phyloP scores from a whole-genome alignment of 768 basidiomycete species.

The Mycena amicta region DNA sequence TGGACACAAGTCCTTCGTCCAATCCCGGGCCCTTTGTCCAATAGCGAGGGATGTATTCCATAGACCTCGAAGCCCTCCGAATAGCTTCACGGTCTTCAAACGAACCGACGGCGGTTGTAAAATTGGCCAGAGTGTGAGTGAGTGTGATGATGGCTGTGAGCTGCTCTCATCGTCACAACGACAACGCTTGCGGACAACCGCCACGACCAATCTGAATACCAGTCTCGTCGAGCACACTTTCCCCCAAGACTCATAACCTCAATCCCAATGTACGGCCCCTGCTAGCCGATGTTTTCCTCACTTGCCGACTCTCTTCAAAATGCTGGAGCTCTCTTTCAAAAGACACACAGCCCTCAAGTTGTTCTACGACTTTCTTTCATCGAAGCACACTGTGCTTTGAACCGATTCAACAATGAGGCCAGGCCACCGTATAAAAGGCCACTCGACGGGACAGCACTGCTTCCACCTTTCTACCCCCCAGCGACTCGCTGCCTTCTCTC shows the following conservation, averaged over 20 bases:
- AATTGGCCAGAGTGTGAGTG: conserved; percentile 94
- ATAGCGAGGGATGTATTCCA: conserved; percentile 90
- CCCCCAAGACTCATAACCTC: background rate
- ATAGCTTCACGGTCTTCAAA: conserved; percentile 83
- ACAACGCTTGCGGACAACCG: background rate
- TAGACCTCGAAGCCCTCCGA: conserved; percentile 73
- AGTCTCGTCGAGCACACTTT: background rate
- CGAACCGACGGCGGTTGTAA: conserved; percentile 81
- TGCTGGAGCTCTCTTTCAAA: too few relatives aligned
- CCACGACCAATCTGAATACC: background rate
- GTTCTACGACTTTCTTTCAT: background rate
- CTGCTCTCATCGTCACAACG: conserved; percentile 65
- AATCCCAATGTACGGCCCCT: background rate
- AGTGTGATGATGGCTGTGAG: too few relatives aligned
- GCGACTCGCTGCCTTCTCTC: background rate
- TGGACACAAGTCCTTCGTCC: conserved; percentile 84
- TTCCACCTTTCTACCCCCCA: too few relatives aligned
- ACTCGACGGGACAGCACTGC: too few relatives aligned
- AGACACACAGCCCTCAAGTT: background rate
- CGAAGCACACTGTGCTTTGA: background rate
- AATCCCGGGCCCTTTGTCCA: too few relatives aligned
- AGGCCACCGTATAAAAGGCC: background rate
- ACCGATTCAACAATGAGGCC: background rate
- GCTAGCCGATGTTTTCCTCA: background rate
- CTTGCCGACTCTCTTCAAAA: background rate